Evolutionary conservation across 2,329 filamentous ascomycete genomes (phyloP).

Genomic region (Cladosporium sp.): DNA sequence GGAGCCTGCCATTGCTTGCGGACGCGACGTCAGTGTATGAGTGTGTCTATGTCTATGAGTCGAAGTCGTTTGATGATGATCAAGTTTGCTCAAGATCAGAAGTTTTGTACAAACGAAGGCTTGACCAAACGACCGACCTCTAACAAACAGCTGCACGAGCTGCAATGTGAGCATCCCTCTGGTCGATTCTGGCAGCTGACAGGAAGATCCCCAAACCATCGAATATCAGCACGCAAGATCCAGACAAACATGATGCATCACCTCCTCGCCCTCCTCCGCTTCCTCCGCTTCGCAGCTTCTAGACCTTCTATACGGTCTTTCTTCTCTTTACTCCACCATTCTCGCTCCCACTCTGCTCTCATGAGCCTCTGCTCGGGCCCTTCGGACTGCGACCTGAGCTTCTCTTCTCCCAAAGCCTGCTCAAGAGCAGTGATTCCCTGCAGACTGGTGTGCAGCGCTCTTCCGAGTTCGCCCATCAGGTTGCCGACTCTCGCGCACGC

Average conservation of each 20-base stretch:
- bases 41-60: too few species aligned
- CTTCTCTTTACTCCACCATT: not conserved
- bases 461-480: conserved; percentile 1
- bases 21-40: not conserved
- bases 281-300: not conserved
- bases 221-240: not conserved
- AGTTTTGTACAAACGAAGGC: too few species aligned
- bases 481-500: not conserved
- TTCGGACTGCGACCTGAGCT: not conserved
- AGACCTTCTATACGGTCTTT: not conserved
- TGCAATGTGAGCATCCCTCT: too few species aligned
- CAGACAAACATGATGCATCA: not conserved
- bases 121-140: too few species aligned
- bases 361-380: not conserved
- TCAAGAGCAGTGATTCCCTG: not conserved
- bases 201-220: too few species aligned
- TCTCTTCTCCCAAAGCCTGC: not conserved
- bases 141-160: too few species aligned
- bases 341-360: not conserved
- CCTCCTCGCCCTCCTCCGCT: not conserved
- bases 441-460: not conserved
- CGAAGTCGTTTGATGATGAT: too few species aligned
- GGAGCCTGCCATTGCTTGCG: conserved; percentile 1
- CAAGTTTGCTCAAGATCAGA: too few species aligned
- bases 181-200: too few species aligned